Base-by-base conservation (phyloP, 176 grass and related monocot genomes). In the Oryza brachyantha region DNA sequence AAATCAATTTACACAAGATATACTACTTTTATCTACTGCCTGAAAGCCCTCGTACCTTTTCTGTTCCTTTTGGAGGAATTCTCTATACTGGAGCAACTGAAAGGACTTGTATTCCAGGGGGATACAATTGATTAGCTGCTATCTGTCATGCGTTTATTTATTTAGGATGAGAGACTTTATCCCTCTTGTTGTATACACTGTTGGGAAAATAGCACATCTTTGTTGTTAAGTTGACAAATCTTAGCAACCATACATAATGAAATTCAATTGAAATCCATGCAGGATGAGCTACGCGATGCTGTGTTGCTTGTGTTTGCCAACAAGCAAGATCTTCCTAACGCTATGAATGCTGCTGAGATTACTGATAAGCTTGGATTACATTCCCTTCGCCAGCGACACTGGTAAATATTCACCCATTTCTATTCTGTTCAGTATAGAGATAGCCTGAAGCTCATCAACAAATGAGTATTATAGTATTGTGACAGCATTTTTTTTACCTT, bases 301-400 rank as follows among this genome's bases (percentile, higher is more conserved):
- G 83, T 85, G 40, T 39, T 85, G 42, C 83, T 85, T 85, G 74
- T 85, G 27, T 85, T 85, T 11, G 83, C 83, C 66, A 85, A 85
- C 83, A 85, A 85, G 74, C 83, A 85, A 85, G 83, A 85, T 85
- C 83, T 85, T 54, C 83, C 83, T 34, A 85, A 85, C 17, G 83
- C 83, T 17, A 84, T 84, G 83, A 84, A 78, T 78, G 83, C 74
- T 72, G 83, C 83, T 54, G 83, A 84, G 74, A 84, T 84, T 11
- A 84, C 83, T 72, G 83, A 84, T 37, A 78, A 84, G 66, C 74
- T 84, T 11, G 74, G 83, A 29, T 40, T 84, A 40, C 83, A 78
- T 19, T 84, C 83, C 55, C 83, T 84, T 43, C 83, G 74, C 17
- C 83, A 85, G 58, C 74, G 75, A 64, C 83, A 85, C 66, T 85